A percentile compares a stretch with the other conserved stretches of the same genome.
Evolutionary conservation across 768 basidiomycete species (phyloP).

Genomic region (Rhodotorula babjevae): DNA sequence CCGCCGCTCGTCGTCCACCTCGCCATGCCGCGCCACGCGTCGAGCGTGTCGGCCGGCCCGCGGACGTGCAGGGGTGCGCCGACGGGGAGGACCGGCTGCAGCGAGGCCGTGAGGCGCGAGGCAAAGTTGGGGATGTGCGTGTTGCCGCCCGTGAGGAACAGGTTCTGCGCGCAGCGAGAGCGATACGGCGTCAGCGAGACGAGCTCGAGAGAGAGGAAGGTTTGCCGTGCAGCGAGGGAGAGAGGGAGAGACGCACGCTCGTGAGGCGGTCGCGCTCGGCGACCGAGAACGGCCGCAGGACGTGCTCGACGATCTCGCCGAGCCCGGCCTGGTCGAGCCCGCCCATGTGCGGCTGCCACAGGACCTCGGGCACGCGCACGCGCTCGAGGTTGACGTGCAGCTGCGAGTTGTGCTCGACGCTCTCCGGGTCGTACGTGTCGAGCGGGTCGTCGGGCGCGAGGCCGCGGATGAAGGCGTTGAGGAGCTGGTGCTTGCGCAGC

Average conservation of each 20-base stretch:
- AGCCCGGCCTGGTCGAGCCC: constrained; percentile 91
- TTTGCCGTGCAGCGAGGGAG: too few species aligned
- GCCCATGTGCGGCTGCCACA: constrained; percentile 88
- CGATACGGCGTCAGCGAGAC: not conserved
- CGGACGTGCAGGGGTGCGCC: constrained; percentile 66
- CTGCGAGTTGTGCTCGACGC: constrained; percentile 55
- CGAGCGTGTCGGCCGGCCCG: constrained; percentile 55
- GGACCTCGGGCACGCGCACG: constrained; percentile 84
- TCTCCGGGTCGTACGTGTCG: constrained; percentile 62
- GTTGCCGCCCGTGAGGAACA: constrained; percentile 81
- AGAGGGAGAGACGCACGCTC: constrained; percentile 55
- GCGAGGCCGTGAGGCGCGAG: constrained; percentile 61
- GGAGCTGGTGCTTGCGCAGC: constrained; percentile 72
- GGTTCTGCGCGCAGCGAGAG: constrained; percentile 58
- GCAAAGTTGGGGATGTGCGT: constrained; percentile 67
- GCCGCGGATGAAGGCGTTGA: constrained; percentile 67
- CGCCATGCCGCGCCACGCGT: constrained; percentile 94
- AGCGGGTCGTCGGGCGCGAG: constrained; percentile 42
- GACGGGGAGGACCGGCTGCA: constrained; percentile 82
- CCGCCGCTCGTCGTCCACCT: constrained; percentile 53
- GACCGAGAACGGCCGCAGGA: constrained; percentile 67
- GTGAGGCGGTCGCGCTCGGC: constrained; percentile 67
- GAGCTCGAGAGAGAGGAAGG: not conserved
- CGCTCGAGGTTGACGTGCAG: constrained; percentile 87
- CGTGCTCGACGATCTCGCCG: constrained; percentile 81